A percentile compares a stretch with the other conserved stretches of the same genome.
These are phyloP conservation scores for Calonectria pseudoreteaudii DNA, from an alignment of 2,329 filamentous ascomycete genomes.

Conservation along the genomic window DNA sequence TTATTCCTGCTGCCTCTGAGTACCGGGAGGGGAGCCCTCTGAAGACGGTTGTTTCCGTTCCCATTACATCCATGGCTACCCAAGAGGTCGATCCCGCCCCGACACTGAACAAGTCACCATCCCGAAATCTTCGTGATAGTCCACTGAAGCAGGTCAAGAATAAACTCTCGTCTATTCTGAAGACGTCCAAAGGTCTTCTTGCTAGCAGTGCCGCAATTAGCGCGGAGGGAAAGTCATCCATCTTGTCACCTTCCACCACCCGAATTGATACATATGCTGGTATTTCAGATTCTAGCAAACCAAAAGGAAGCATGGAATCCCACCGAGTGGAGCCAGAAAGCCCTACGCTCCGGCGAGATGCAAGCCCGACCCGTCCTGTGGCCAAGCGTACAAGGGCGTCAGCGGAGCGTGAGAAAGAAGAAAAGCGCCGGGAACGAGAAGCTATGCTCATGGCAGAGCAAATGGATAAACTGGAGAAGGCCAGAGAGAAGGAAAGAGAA, in stretches of 20 bases:
- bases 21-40: constrained; percentile 47
- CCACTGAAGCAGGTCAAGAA: constrained; percentile 93
- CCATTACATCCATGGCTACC: constrained; percentile 62
- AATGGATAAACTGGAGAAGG: constrained; percentile 73
- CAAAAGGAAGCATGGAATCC: constrained; percentile 39
- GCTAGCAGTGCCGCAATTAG: constrained; percentile 78
- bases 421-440: constrained; percentile 76
- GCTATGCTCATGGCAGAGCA: constrained; percentile 71
- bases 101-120: constrained; percentile 68
- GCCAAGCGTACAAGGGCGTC: constrained; percentile 68
- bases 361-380: constrained; percentile 58
- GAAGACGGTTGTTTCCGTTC: constrained; percentile 72
- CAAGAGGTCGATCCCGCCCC: constrained; percentile 54
- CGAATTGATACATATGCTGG: constrained; percentile 58
- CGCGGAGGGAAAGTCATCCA: constrained; percentile 69
- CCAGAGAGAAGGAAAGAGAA: constrained; percentile 76
- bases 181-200: constrained; percentile 87
- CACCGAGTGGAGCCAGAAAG: constrained; percentile 29
- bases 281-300: constrained; percentile 59
- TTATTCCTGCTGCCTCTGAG: constrained; percentile 51
- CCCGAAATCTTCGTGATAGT: constrained; percentile 73
- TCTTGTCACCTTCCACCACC: constrained; percentile 65
- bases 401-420: constrained; percentile 70
- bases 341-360: constrained; percentile 29
- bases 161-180: constrained; percentile 90